These are phyloP conservation scores for Penicillium sp. DNA, from an alignment of 2,329 filamentous ascomycete genomes.

Conservation along the genomic window DNA sequence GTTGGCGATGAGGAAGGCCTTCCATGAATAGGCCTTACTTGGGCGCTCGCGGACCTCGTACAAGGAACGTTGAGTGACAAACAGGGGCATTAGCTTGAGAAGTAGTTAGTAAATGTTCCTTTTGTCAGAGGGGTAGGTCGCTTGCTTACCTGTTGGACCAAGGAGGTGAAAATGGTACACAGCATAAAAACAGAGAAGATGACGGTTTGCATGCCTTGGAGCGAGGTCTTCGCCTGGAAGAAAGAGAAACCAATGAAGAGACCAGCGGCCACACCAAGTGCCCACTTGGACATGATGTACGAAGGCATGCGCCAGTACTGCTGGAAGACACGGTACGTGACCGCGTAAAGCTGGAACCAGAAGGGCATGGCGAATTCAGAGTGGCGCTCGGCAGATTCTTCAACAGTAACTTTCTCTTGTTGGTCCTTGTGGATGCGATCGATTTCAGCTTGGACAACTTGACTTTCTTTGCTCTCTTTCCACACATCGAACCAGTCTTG, in stretches of 20 bases:
- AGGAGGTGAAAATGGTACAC: constrained; percentile 59
- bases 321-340: constrained; percentile 69
- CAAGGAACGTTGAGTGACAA: constrained; percentile 71
- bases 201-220: constrained; percentile 75
- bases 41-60: constrained; percentile 83
- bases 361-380: constrained; percentile 75
- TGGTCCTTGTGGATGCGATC: constrained; percentile 50
- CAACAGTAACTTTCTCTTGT: constrained; percentile 21
- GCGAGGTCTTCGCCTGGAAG: constrained; percentile 62
- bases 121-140: constrained; percentile 56
- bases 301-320: constrained; percentile 84
- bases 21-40: constrained; percentile 78
- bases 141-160: constrained; percentile 30
- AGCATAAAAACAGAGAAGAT: constrained; percentile 82
- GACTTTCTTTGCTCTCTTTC: constrained; percentile 52
- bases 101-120: constrained; percentile 25
- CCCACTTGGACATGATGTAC: constrained; percentile 75
- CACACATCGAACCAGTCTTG: constrained; percentile 59
- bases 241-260: constrained; percentile 82
- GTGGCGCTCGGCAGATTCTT: constrained; percentile 47
- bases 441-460: constrained; percentile 51
- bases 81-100: constrained; percentile 66
- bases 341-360: constrained; percentile 56
- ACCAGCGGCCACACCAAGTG: constrained; percentile 55
- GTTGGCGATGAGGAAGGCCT: constrained; percentile 75